A percentile compares a stretch with the other conserved stretches of the same genome.
These are phyloP conservation scores for Nicotiana knightiana DNA, from an alignment of 257 asterid species.

Conservation along the genomic window DNA sequence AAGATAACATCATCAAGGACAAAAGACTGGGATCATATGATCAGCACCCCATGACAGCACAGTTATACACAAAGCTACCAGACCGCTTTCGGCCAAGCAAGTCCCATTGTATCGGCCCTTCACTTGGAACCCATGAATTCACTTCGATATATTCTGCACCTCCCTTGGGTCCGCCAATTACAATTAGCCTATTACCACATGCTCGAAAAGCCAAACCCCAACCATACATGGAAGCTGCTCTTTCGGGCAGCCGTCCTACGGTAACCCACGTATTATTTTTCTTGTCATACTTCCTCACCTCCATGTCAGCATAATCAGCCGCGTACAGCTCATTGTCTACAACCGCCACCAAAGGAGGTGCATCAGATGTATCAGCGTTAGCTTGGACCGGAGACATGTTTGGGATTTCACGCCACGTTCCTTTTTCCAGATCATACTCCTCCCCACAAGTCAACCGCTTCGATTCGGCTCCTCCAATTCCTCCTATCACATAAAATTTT, in stretches of 20 bases:
- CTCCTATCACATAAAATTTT: conserved; percentile 3
- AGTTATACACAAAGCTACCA: not conserved
- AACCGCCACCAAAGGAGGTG: not conserved
- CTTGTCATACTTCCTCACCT: not conserved
- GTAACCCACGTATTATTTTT: not conserved
- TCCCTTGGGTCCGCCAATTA: conserved; percentile 15
- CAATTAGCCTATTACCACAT: conserved; percentile 28
- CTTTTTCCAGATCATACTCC: conserved; percentile 15
- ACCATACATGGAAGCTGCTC: not conserved
- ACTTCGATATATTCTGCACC: conserved; percentile 50
- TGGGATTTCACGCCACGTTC: not conserved
- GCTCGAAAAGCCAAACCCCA: conserved; percentile 61
- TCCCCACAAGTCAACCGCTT: conserved; percentile 42
- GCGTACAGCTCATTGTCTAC: not conserved
- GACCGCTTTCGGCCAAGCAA: conserved; percentile 17
- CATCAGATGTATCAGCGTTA: conserved; percentile 11
- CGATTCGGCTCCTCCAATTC: conserved; percentile 24
- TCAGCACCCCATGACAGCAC: not conserved
- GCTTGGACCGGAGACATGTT: not conserved
- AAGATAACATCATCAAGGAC: not conserved
- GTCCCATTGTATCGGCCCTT: conserved; percentile 46
- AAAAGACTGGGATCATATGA: not conserved
- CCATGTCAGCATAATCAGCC: not conserved
- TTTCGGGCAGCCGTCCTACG: not conserved
- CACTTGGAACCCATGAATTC: conserved; percentile 47